phyloP scores from a whole-genome alignment of 2,329 filamentous ascomycete genomes.

The Penicillium sp. region DNA sequence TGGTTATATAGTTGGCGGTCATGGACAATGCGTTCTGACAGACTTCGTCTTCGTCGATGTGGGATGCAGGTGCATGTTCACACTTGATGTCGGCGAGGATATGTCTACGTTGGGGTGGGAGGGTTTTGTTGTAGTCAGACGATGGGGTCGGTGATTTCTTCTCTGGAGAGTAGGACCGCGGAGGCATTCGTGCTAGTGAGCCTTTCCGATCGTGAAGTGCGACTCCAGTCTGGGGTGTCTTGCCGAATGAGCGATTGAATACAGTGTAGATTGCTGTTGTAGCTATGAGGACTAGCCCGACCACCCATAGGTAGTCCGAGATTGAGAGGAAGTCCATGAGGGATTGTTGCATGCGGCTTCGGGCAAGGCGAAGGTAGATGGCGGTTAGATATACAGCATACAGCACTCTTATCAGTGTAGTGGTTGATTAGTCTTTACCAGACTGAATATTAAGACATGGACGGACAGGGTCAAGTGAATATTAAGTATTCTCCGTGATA shows the following conservation, averaged over 20 bases:
- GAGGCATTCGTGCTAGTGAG: constrained; percentile 52
- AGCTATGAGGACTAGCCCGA: constrained; percentile 23
- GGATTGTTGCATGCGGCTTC: constrained; percentile 8
- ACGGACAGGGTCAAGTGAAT: not conserved
- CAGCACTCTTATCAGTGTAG: not conserved
- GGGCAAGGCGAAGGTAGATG: not conserved
- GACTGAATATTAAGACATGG: not conserved
- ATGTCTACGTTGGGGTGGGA: constrained; percentile 54
- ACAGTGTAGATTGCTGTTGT: constrained; percentile 28
- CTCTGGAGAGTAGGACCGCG: constrained; percentile 51
- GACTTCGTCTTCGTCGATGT: constrained; percentile 34
- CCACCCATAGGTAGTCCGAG: constrained; percentile 22
- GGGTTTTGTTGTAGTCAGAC: constrained; percentile 45
- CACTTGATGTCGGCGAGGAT: constrained; percentile 37
- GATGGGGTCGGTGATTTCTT: constrained; percentile 38
- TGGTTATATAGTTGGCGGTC: constrained; percentile 39
- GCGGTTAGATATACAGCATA: not conserved
- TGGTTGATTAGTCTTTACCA: not conserved
- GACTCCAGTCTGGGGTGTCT: constrained; percentile 41
- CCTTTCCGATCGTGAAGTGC: constrained; percentile 40
- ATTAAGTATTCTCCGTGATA: constrained; percentile 14
- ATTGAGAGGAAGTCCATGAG: constrained; percentile 20
- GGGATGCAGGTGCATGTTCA: constrained; percentile 18
- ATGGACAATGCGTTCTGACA: constrained; percentile 40
- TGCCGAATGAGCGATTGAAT: constrained; percentile 33